A percentile compares a stretch with the other conserved stretches of the same genome.
phyloP scores from a whole-genome alignment of 2,329 filamentous ascomycete species.

The Erysiphe neolycopersici region DNA sequence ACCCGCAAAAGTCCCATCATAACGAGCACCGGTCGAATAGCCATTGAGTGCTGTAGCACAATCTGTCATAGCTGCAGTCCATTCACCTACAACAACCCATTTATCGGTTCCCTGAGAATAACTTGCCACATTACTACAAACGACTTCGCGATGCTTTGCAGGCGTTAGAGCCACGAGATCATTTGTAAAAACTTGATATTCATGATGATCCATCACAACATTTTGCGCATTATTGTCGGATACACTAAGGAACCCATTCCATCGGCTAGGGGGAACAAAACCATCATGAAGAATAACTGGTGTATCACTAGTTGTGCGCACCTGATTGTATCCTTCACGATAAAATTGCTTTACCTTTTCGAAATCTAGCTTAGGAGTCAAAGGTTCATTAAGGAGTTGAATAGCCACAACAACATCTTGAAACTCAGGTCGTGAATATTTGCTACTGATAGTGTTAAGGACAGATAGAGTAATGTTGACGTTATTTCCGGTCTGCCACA shows the following conservation, averaged over 20 bases:
- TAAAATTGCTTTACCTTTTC: conserved; percentile 16
- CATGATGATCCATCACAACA: conserved; percentile 34
- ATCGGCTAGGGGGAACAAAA: conserved; percentile 24
- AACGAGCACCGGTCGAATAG: conserved; percentile 28
- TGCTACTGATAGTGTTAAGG: conserved; percentile 27
- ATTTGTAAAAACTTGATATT: conserved; percentile 36
- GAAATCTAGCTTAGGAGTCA: conserved; percentile 14
- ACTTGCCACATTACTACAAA: conserved; percentile 24
- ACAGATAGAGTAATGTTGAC: conserved; percentile 25
- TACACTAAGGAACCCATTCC: conserved; percentile 32
- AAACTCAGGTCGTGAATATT: conserved; percentile 25
- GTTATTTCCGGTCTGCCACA: conserved; percentile 21
- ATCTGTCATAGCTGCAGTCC: conserved; percentile 39
- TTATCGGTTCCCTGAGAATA: conserved; percentile 29
- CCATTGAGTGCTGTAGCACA: conserved; percentile 27
- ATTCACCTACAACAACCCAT: conserved; percentile 41
- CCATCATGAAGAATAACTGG: conserved; percentile 31
- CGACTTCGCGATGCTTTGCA: conserved; percentile 25
- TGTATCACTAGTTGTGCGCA: conserved; percentile 19
- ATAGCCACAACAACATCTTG: conserved; percentile 31
- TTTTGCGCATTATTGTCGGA: conserved; percentile 20
- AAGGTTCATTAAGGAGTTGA: conserved; percentile 28
- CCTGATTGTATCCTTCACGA: conserved; percentile 22
- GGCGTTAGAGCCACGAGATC: conserved; percentile 22
- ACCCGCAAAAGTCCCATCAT: conserved; percentile 24